Base-by-base conservation (phyloP, 345 rosid species). In the Conringia planisiliqua region DNA sequence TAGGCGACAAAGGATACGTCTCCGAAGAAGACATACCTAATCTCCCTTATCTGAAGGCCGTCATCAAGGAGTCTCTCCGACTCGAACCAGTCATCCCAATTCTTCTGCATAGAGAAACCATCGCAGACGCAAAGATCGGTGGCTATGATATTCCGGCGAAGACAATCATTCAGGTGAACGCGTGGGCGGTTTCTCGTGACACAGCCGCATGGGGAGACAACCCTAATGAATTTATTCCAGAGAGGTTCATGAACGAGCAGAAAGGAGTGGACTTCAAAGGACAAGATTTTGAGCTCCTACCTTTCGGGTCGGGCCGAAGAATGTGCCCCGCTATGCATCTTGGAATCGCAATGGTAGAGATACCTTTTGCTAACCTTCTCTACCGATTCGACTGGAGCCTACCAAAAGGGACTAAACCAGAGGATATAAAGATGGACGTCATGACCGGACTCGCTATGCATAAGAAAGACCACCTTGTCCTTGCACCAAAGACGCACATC, bases 361-460 rank as follows among this genome's bases (percentile, higher is more conserved):
- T 74, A 66, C 78, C 78, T 47, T 74, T 74, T 4, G 73, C 78
- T 27, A 74, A 74, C 54, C 60, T 74, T 74, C 68, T 74, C 12
- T 74, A 74, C 35, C 61, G 40, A 66, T 74, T 58, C n/a, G 73
- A 74, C 20, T 74, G 78, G 78, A 47, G 73, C 52, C 52, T 74
- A 39, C 67, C 73, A 9, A 59, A 47, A 48, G 78, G 78, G 22
- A 20, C 38, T 36, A 74, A 74, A 38, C 78, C 73, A 5, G 78
- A 74, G 14, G 78, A 74, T 51, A 58, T 74, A 66, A 74, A 74
- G 63, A 69, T 70, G 84, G 80, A 76, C 13, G 78, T 74, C 52
- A 74, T 74, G 78, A 74, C 78, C 3, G 78, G 78, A 74, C 78
- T 74, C 17, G 73, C 78, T 48, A 74, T 74, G 78, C 78, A 74